Conservation (phyloP, 495 filamentous ascomycete genomes). For the Lepidopterella palustris region DNA sequence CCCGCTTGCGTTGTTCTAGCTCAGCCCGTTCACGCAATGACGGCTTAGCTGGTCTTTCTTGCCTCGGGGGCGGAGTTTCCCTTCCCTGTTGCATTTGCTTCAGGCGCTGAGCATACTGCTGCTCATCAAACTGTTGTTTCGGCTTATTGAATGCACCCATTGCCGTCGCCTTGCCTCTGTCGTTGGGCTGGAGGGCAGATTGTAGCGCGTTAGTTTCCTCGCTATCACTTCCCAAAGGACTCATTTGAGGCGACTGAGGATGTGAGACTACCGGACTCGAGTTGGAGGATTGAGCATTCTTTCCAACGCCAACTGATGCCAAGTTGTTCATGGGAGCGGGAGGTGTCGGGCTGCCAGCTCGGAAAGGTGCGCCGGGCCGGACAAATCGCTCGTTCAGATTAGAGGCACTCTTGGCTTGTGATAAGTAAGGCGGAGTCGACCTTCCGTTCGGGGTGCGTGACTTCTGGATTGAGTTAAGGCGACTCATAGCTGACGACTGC, state of each 20-base stretch:
- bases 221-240: constrained; percentile 65
- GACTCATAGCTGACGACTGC: constrained; percentile 65
- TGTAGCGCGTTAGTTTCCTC: constrained; percentile 53
- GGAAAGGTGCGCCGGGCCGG: constrained; percentile 41
- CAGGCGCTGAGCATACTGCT: constrained; percentile 76
- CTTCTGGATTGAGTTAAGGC: constrained; percentile 66
- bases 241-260: constrained; percentile 54
- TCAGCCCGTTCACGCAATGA: constrained; percentile 25
- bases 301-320: constrained; percentile 31
- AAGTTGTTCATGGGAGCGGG: constrained; percentile 31
- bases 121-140: constrained; percentile 67
- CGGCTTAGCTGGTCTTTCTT: constrained; percentile 22
- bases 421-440: constrained; percentile 40
- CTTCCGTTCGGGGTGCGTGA: constrained; percentile 47
- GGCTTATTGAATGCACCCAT: constrained; percentile 81
- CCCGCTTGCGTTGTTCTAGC: constrained; percentile 19
- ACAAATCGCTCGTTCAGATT: constrained; percentile 53
- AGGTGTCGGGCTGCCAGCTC: constrained; percentile 48
- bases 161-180: constrained; percentile 79
- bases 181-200: constrained; percentile 62
- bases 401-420: constrained; percentile 48
- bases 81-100: constrained; percentile 66
- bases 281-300: constrained; percentile 28
- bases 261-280: constrained; percentile 42
- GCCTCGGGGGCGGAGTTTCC: constrained; percentile 38